Base-by-base conservation (phyloP, 2,329 filamentous ascomycete species). In the Ceratocystiopsis sp. region DNA sequence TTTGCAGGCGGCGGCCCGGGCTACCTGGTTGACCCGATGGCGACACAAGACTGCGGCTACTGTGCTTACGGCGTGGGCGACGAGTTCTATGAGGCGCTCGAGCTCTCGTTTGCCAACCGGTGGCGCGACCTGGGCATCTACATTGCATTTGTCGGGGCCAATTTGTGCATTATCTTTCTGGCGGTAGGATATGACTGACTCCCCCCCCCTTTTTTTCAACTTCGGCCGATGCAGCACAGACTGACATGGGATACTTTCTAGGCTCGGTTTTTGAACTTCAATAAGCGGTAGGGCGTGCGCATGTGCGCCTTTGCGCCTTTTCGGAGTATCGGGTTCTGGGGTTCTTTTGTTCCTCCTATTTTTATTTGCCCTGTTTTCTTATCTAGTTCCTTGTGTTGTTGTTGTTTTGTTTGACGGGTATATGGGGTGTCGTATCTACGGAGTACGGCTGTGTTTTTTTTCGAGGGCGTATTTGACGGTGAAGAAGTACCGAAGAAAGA, bases 101-200 rank as follows among this genome's bases (percentile, higher is more conserved):
- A 71, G 3, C 71, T 93, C 53, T 64, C 62, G 3, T 93, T 79
- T 52, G 62, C 64, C 37, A 25, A 82, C 49, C 66, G 85, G 15
- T 93, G 85, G 85, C 72, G 85, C 44, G 84, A 94, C 52, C 46
- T 91, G 45, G 86, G 84, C 2, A 93, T 93, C 48, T 80, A 79
- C 51, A 51, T 72, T 32, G 80, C 78, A 1, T 93, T 86, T 54
- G 69, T 93, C 42, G 83, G 62, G 14, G 85, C 78, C 55, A 93
- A 93, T 58, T 55, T 91, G 53, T 69, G 83, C 25, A 71, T 76
- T 47, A 54, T 75, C 29, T 62, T 73, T 42, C 9, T 62, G 39
- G 72, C 68, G 37, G 71, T 74, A 62, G 58, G 71, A 64, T 41
- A 14, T 9, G 10, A 14, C 12, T 35, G 10, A 21, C 4, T 29